Base-by-base conservation (phyloP, 2,329 filamentous ascomycete genomes). In the Bipolaris gigantea region DNA sequence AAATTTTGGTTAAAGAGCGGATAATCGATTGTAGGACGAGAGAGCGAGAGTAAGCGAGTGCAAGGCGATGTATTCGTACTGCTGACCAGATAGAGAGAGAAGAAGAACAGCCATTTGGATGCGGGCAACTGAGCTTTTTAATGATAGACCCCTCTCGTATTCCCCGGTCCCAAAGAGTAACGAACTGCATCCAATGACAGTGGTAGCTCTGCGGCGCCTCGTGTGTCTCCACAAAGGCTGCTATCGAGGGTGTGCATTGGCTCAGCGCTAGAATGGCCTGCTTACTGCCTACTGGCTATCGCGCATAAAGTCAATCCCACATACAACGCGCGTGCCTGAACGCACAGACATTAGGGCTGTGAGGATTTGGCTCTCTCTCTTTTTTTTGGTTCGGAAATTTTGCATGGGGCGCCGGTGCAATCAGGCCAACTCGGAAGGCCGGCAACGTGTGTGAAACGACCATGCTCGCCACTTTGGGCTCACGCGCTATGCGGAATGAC, bases 171-270 rank as follows among this genome's bases (percentile, higher is more conserved):
- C 49, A 30, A 45, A 38, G 40, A 44, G 50, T 25, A 47, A 57
- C 48, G 52, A 50, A 43, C 45, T 39, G 47, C 40, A 46, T 36
- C 58, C 60, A 61, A 60, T 63, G 46, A 57, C 43, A 32, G 46
- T 44, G 25, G 21, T 18, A 38, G n/a, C 40, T 40, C 27, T 44
- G 16, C 43, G 41, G 52, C 48, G 46, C 48, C 27, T 58, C 44
- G 41, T 50, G 50, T 40, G 35, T 40, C 48, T 50, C 42, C 46
- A 59, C 48, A 25, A 27, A 13, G 47, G 38, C 50, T 52, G 45
- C 25, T 43, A 52, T 46, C 56, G 50, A 52, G 48, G 44, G 45
- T 54, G 43, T 55, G 55, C 50, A 19, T 53, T 61, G 53, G 59
- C 35, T 41, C 25, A 53, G 55, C 60, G 57, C 63, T 61, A 65